These are phyloP conservation scores for Colletotrichum tanaceti DNA, from an alignment of 2,329 filamentous ascomycete genomes.

Conservation along the genomic window DNA sequence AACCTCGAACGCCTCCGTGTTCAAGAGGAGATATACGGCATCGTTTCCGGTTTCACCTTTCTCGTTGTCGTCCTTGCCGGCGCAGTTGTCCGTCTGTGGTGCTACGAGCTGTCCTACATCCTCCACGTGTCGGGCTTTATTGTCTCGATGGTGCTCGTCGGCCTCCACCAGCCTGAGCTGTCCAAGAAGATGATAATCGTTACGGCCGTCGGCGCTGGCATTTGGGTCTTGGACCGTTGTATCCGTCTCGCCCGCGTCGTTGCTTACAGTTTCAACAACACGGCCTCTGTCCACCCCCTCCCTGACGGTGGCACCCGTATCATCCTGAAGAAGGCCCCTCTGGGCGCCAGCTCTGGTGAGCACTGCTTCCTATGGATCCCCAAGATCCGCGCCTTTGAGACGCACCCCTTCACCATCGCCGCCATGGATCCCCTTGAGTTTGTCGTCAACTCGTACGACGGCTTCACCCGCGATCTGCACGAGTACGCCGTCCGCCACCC, in stretches of 20 bases:
- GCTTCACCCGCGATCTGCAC: slow-evolving; percentile 64
- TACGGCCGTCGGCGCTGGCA: slow-evolving; percentile 54
- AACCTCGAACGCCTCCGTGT: slow-evolving; percentile 50
- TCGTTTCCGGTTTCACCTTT: slow-evolving; percentile 60
- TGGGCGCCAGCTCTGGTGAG: slow-evolving; percentile 62
- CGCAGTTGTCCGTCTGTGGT: slow-evolving; percentile 57
- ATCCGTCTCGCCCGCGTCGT: slow-evolving; percentile 59
- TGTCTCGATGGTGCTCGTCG: slow-evolving; percentile 59
- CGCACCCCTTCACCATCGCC: slow-evolving; percentile 73
- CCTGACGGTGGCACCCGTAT: slow-evolving; percentile 66
- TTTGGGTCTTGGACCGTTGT: slow-evolving; percentile 65
- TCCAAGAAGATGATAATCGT: slow-evolving; percentile 56
- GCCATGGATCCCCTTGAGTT: slow-evolving; percentile 66
- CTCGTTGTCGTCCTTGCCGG: slow-evolving; percentile 58
- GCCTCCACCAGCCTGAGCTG: slow-evolving; percentile 64
- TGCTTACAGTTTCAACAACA: slow-evolving; percentile 61
- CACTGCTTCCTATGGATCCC: slow-evolving; percentile 76
- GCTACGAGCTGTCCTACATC: slow-evolving; percentile 68
- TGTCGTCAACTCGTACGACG: slow-evolving; percentile 67
- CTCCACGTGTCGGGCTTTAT: slow-evolving; percentile 63
- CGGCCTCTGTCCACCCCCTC: slow-evolving; percentile 64
- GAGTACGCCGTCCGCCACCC: slow-evolving; percentile 57
- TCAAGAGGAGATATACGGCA: slow-evolving; percentile 58
- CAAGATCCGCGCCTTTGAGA: slow-evolving; percentile 65
- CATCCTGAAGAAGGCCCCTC: slow-evolving; percentile 61